Evolutionary conservation across 257 asterid species (phyloP), one percentile per base, ranked within the genome.

Genomic region (Rauvolfia tetraphylla): DNA sequence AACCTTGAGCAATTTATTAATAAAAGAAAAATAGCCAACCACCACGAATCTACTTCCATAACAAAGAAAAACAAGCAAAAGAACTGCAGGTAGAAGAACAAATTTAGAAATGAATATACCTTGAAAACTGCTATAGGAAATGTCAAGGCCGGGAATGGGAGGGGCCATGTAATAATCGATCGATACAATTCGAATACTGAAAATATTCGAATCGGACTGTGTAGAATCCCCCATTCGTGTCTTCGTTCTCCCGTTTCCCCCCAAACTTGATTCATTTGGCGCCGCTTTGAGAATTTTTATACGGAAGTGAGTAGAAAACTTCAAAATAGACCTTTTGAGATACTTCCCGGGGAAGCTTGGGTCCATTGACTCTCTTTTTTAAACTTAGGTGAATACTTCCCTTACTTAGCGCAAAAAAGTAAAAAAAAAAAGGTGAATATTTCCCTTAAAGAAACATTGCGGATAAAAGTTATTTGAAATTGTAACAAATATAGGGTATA

Each of bases 101-200:
- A 36, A 3, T 2, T 5, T 2, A 31, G 5, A 42, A 44, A 25
- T 39, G 3, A 9, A 5, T 13, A 23, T 17, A 91, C 98, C 96
- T 65, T 92, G 96, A 83, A 93, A 86, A 75, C 84, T 54, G 84
- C 91, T 89, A 75, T 89, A 88, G 72, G 87, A 90, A 63, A 92
- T 81, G 86, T 88, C 97, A 49, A 90, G 77, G 73, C 77, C 89
- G 34, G 89, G 89, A 79, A 94, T 80, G 0, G 98, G 98, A 81
- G 95, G 81, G 68, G 92, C 42, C 95, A 88, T 89, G 87, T 92
- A 90, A 76, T 92, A 90, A 81, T 94, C 98, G 61, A 94, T 81
- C 12, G 98, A 90, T 63, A 94, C 98, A 27, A 94, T 85, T 72
- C 97, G 91, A 58, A 88, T 87, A 72, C 97, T 90, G 79, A 94